phyloP scores from a whole-genome alignment of 148 eudicot species.

The Hydrangea macrophylla region DNA sequence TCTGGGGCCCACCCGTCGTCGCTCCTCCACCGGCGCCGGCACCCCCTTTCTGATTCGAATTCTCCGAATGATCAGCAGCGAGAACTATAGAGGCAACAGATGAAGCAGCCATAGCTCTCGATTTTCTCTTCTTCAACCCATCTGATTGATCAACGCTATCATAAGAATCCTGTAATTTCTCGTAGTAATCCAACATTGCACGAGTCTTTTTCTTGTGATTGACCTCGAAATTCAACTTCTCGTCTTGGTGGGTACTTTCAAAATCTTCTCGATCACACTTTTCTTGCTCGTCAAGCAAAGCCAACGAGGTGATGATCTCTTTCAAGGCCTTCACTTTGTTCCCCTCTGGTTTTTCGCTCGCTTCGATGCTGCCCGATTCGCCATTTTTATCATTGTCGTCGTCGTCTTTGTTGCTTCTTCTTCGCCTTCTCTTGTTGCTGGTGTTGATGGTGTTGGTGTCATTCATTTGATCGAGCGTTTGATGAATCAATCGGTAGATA shows the following conservation, averaged over 20 bases:
- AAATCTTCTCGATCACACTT: slow-evolving; percentile 42
- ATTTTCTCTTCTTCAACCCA: slow-evolving; percentile 33
- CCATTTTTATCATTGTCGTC: not conserved
- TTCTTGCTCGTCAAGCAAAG: slow-evolving; percentile 58
- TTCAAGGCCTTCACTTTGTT: slow-evolving; percentile 38
- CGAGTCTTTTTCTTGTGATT: slow-evolving; percentile 39
- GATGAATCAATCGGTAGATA: slow-evolving; percentile 11
- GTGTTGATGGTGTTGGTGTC: slow-evolving; percentile 9
- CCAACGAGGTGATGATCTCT: slow-evolving; percentile 55
- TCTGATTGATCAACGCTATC: slow-evolving; percentile 33
- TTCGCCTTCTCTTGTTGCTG: slow-evolving; percentile 18
- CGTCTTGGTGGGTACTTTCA: slow-evolving; percentile 26
- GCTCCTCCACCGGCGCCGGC: slow-evolving; percentile 7
- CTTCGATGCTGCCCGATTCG: slow-evolving; percentile 7
- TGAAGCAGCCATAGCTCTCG: slow-evolving; percentile 29
- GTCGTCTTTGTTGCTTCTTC: not conserved
- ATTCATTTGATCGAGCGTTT: slow-evolving; percentile 20
- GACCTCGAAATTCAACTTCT: slow-evolving; percentile 36
- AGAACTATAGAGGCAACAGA: slow-evolving; percentile 17
- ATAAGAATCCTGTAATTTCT: slow-evolving; percentile 28
- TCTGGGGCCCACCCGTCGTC: slow-evolving; percentile 36
- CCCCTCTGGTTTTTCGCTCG: slow-evolving; percentile 10
- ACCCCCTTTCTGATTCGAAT: slow-evolving; percentile 10
- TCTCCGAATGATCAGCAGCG: slow-evolving; percentile 15
- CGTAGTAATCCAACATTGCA: slow-evolving; percentile 48